Conservation (phyloP, 768 basidiomycete species). For the Daedaleopsis nitida region DNA sequence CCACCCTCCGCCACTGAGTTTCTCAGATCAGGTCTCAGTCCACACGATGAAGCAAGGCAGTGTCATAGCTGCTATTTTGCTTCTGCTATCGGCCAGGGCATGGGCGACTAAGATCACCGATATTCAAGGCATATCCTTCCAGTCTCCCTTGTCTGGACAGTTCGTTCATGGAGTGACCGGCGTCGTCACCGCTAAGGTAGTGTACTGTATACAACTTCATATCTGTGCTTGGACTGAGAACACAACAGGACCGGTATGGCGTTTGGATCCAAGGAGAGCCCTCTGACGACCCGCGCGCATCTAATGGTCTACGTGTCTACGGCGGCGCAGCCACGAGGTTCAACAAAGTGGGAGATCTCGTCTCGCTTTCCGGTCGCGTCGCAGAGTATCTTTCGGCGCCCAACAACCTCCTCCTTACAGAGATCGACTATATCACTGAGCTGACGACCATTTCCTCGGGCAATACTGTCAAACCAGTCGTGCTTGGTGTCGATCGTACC, state of each 20-base stretch:
- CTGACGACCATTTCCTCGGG: conserved; percentile 47
- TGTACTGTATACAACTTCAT: background rate
- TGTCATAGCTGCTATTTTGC: background rate
- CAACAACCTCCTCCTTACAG: conserved; percentile 52
- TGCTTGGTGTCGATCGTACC: conserved; percentile 53
- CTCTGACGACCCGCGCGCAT: conserved; percentile 46
- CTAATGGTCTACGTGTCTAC: conserved; percentile 54
- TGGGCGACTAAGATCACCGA: conserved; percentile 32
- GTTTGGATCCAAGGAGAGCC: conserved; percentile 51
- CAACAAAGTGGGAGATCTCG: conserved; percentile 46
- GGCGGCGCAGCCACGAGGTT: conserved; percentile 41
- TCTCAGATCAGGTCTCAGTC: no score
- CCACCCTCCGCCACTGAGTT: background rate
- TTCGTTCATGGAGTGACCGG: conserved; percentile 50
- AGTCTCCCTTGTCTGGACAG: conserved; percentile 48
- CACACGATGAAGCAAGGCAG: background rate
- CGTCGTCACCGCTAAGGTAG: conserved; percentile 57
- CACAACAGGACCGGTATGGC: conserved; percentile 42
- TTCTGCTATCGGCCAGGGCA: background rate
- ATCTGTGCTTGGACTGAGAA: background rate
- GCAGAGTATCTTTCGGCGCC: conserved; percentile 50
- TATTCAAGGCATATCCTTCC: conserved; percentile 52
- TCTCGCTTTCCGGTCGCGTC: conserved; percentile 49
- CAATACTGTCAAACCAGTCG: conserved; percentile 48
- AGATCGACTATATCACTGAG: conserved; percentile 47